Conservation (phyloP, 1,284 basidiomycete species). For the Sporisorium sorghi region DNA sequence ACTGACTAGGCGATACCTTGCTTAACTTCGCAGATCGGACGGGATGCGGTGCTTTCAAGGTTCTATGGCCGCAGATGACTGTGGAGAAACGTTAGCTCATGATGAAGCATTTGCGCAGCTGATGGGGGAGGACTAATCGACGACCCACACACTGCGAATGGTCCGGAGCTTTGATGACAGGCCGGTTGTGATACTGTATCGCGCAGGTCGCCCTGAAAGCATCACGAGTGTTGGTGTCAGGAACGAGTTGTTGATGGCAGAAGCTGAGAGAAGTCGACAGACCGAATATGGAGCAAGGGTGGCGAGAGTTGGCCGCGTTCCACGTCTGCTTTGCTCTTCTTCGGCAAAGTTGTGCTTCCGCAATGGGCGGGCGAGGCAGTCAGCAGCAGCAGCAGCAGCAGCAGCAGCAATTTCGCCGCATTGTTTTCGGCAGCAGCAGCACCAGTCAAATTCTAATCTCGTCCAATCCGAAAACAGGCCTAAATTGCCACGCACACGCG, state of each 20-base stretch:
- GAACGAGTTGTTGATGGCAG: too few relatives aligned
- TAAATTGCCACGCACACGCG: neutral
- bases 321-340: constrained; percentile 14
- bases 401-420: neutral
- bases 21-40: constrained; percentile 84
- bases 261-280: constrained; percentile 32
- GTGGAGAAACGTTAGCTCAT: too few relatives aligned
- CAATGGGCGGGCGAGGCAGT: neutral
- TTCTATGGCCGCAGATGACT: constrained; percentile 83
- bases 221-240: too few relatives aligned
- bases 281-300: constrained; percentile 2
- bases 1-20: constrained; percentile 82
- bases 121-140: too few relatives aligned
- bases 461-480: neutral
- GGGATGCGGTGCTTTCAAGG: constrained; percentile 83
- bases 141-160: too few relatives aligned
- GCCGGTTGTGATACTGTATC: too few relatives aligned
- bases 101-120: too few relatives aligned
- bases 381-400: neutral
- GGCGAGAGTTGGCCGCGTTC: constrained; percentile 8
- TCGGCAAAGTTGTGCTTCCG: constrained; percentile 27
- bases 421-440: constrained; percentile 1
- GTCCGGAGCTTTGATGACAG: too few relatives aligned
- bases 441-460: neutral
- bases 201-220: too few relatives aligned